A percentile compares a stretch with the other conserved stretches of the same genome.
These are phyloP conservation scores for Microthlaspi erraticum DNA, from an alignment of 345 rosid species.

Conservation along the genomic window DNA sequence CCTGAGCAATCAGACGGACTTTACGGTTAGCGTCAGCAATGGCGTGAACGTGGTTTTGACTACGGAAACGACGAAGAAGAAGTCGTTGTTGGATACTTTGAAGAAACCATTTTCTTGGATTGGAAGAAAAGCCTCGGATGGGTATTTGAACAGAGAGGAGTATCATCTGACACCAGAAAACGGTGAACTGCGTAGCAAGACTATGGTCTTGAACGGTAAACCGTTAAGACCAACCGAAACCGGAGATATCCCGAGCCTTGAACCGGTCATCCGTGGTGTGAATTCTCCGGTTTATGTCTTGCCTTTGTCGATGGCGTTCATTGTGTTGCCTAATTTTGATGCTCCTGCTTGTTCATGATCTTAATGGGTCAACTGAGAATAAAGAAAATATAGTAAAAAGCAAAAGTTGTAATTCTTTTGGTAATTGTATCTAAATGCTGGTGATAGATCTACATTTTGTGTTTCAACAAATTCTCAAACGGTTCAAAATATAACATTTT, in stretches of 20 bases:
- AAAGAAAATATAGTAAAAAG: too few relatives aligned
- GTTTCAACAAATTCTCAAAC: too few relatives aligned
- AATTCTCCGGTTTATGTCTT: conserved; percentile 58
- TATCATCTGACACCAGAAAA: conserved; percentile 85
- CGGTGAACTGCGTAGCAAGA: conserved; percentile 64
- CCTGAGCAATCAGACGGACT: conserved; percentile 68
- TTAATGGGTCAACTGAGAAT: background rate
- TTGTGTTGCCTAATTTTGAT: conserved; percentile 78
- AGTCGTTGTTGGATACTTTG: conserved; percentile 51
- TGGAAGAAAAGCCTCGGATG: conserved; percentile 58
- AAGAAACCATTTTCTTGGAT: conserved; percentile 66
- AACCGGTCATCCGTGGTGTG: conserved; percentile 56
- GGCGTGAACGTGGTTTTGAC: conserved; percentile 47
- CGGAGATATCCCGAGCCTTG: conserved; percentile 64
- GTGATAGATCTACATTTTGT: conserved; percentile 11
- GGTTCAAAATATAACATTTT: too few relatives aligned
- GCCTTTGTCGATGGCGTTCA: conserved; percentile 71
- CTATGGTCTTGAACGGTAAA: conserved; percentile 75
- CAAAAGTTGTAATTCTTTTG: conserved; percentile 29
- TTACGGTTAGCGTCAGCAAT: conserved; percentile 52
- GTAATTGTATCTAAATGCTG: conserved; percentile 41
- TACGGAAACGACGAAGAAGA: conserved; percentile 39
- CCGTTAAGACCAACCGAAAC: conserved; percentile 57
- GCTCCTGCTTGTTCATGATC: conserved; percentile 65
- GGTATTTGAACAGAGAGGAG: conserved; percentile 66